Percentiles rank a stretch among this genome's conserved stretches.
Evolutionary conservation across 169 alveolate genomes (phyloP).

Genomic region (Cyclospora cayetanensis): DNA sequence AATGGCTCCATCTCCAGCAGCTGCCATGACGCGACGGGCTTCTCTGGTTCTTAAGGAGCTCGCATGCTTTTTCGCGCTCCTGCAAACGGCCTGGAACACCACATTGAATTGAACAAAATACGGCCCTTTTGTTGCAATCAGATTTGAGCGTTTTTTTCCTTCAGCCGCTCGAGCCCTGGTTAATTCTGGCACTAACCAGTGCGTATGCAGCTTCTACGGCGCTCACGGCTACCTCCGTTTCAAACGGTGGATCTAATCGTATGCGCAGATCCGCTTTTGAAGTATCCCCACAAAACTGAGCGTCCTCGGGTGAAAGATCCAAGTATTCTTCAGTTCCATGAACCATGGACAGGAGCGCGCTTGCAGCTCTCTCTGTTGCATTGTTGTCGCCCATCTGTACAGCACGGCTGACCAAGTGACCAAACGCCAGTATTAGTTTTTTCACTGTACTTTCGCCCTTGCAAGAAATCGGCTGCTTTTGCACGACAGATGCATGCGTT

Average conservation of each 20-base stretch:
- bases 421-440: slow-evolving; percentile 14
- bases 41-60: not conserved
- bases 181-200: slow-evolving; percentile 7
- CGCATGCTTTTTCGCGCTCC: not conserved
- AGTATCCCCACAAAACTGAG: not conserved
- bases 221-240: slow-evolving; percentile 52
- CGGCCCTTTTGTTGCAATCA: too few species aligned
- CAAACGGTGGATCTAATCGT: slow-evolving; percentile 45
- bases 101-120: too few species aligned
- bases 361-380: slow-evolving; percentile 53
- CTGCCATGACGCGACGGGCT: not conserved
- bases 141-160: too few species aligned
- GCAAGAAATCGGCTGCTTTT: not conserved
- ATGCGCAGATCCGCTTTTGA: slow-evolving; percentile 35
- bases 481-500: not conserved
- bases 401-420: slow-evolving; percentile 32
- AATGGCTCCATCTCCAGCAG: not conserved
- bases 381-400: slow-evolving; percentile 6
- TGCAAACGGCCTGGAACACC: slow-evolving; percentile 56
- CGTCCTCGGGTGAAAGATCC: not conserved
- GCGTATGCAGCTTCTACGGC: slow-evolving; percentile 60
- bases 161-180: not conserved
- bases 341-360: slow-evolving; percentile 51
- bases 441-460: not conserved
- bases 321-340: slow-evolving; percentile 56